Evolutionary conservation across 2,329 filamentous ascomycete species (phyloP).

Genomic region (Neoarthrinium moseri): DNA sequence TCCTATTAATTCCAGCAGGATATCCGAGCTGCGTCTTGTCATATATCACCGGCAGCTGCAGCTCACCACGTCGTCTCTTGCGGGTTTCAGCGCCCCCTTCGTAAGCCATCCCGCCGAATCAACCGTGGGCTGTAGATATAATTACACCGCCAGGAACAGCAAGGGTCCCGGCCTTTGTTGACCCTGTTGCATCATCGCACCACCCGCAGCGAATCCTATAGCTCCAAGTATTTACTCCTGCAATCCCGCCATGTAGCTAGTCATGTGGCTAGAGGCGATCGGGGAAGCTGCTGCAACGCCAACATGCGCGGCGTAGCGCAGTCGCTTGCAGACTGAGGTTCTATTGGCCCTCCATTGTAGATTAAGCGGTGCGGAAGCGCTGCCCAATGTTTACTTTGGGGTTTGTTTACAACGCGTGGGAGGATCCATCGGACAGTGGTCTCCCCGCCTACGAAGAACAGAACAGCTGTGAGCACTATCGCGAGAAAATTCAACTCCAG

Average conservation of each 20-base stretch:
- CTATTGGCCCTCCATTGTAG: slow-evolving; percentile 7
- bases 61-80: not conserved
- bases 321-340: not conserved
- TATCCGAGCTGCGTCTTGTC: too few species aligned
- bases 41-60: too few species aligned
- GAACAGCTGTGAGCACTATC: not conserved
- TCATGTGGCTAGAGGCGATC: slow-evolving; percentile 4
- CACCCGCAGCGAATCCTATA: slow-evolving; percentile 7
- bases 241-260: slow-evolving; percentile 10
- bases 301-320: slow-evolving; percentile 1
- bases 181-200: slow-evolving; percentile 5
- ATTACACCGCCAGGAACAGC: not conserved
- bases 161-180: not conserved
- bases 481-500: not conserved
- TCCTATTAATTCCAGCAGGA: too few species aligned
- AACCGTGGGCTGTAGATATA: not conserved
- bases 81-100: slow-evolving; percentile 2
- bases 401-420: slow-evolving; percentile 5
- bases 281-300: not conserved
- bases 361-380: slow-evolving; percentile 3
- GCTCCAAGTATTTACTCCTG: slow-evolving; percentile 3
- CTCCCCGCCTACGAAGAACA: too few species aligned
- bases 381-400: not conserved
- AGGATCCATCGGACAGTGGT: not conserved
- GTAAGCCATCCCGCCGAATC: not conserved